Evolutionary conservation across 208 protist genomes (phyloP), one percentile per base, ranked within the genome.

Genomic region (Trypanosoma caninum): DNA sequence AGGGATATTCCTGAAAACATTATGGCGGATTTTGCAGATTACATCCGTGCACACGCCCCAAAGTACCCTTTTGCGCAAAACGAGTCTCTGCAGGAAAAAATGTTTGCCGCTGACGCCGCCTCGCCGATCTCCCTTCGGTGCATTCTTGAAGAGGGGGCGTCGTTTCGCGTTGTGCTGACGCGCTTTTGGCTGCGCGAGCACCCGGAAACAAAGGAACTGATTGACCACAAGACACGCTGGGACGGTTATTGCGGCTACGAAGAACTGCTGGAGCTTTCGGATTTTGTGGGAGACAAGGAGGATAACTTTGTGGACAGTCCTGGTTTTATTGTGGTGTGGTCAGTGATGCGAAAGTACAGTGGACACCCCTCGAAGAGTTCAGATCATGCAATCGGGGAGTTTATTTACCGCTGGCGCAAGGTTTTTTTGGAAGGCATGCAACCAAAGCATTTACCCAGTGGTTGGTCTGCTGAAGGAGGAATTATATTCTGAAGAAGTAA

Each of bases 331-430:
- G 56, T 87, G 41, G 57, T 87, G 1, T 59, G 64, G 27, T 27
- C 67, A 35, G 55, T 87, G 25, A 22, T 87, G 51, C 46, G 70
- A 53, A 80, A 80, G 74, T 83, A 87, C 56, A 33, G 52, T 0
- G 35, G 22, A 11, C 30, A 27, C n/a, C 11, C 2, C 46, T 8
- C 34, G 14, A 74, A 80, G 45, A 61, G 56, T 20, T 34, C 46
- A 9, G 80, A 87, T 33, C 72, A 80, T 31, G 72, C 80, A 20
- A 53, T 83, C 1, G 80, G 80, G 4, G 70, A 82, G 56, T 87
- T 87, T 55, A 87, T 87, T 52, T 76, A 74, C 28, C 80, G 74
- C 38, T 87, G 80, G 80, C 69, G 80, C 8, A 56, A 40, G 3
- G 42, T 53, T 13, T 87, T 87, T 48, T 40, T 82, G n/a, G 52